Percentiles rank a stretch among this genome's conserved stretches.
Conservation (phyloP, 176 grass and related monocot genomes). For the Triticum dicoccoides region DNA sequence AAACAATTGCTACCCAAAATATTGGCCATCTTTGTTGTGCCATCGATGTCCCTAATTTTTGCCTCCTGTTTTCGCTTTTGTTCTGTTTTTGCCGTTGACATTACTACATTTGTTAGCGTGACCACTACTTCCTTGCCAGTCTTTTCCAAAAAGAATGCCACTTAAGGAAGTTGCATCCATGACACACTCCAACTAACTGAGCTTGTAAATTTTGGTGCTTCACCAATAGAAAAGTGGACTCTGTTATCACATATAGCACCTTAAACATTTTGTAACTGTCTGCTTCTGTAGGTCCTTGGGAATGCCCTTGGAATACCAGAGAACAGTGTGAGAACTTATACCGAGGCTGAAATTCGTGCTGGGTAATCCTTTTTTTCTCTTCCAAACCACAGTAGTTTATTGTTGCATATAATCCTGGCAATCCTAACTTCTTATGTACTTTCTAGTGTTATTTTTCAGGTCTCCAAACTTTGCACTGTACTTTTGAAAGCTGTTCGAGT, state of each 20-base stretch:
- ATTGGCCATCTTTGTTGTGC: neutral
- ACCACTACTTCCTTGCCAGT: neutral
- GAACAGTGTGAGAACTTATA: slow-evolving; percentile 85
- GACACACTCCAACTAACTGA: neutral
- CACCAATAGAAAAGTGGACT: neutral
- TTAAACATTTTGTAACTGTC: neutral
- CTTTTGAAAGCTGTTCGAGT: slow-evolving; percentile 70
- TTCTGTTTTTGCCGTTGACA: neutral
- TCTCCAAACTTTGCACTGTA: slow-evolving; percentile 87
- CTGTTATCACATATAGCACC: neutral
- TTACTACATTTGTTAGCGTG: neutral
- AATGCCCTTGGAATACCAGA: slow-evolving; percentile 91
- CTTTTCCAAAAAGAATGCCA: neutral
- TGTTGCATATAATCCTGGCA: neutral
- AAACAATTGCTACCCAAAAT: neutral
- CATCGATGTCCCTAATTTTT: neutral
- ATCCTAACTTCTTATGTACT: slow-evolving; percentile 41
- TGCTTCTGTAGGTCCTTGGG: slow-evolving; percentile 69
- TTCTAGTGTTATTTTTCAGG: slow-evolving; percentile 89
- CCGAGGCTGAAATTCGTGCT: slow-evolving; percentile 97
- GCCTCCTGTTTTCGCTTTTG: neutral
- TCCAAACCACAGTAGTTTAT: neutral
- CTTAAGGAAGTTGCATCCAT: neutral
- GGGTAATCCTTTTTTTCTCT: slow-evolving; percentile 51
- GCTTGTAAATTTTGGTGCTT: neutral